Conservation (phyloP, 345 rosid species). For the Kernera saxatilis region DNA sequence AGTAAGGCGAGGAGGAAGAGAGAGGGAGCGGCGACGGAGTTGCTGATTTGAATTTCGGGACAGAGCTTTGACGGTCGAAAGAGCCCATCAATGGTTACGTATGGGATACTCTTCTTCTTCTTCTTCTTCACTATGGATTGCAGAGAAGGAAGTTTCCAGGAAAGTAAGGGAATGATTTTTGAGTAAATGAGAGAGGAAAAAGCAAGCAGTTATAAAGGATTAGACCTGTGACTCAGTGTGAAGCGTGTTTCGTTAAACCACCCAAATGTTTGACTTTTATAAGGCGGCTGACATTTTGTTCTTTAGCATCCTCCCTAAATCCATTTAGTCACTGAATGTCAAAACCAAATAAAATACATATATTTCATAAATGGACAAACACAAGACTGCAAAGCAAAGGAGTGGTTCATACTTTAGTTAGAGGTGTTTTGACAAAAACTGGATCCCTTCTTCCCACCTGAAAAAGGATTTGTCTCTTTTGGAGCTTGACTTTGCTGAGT, state of each 20-base stretch:
- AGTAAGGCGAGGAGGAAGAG: slow-evolving; percentile 59
- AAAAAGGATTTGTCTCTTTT: not conserved
- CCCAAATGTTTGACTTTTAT: not conserved
- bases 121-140: not conserved
- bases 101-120: not conserved
- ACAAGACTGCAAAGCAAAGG: not conserved
- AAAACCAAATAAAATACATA: not conserved
- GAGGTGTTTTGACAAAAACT: not conserved
- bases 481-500: not conserved
- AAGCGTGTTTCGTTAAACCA: not conserved
- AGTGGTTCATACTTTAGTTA: not conserved
- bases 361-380: not conserved
- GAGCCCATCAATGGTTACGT: slow-evolving; percentile 11
- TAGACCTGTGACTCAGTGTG: not conserved
- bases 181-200: not conserved
- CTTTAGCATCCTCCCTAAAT: not conserved
- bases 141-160: slow-evolving; percentile 8
- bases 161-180: not conserved
- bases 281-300: slow-evolving; percentile 4
- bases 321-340: not conserved
- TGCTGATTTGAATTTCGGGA: slow-evolving; percentile 79
- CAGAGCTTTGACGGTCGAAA: slow-evolving; percentile 13
- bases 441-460: not conserved
- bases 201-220: not conserved
- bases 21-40: slow-evolving; percentile 53